Evolutionary conservation across 2,329 filamentous ascomycete species (phyloP).

Genomic region (Cryphonectria nitschkei): DNA sequence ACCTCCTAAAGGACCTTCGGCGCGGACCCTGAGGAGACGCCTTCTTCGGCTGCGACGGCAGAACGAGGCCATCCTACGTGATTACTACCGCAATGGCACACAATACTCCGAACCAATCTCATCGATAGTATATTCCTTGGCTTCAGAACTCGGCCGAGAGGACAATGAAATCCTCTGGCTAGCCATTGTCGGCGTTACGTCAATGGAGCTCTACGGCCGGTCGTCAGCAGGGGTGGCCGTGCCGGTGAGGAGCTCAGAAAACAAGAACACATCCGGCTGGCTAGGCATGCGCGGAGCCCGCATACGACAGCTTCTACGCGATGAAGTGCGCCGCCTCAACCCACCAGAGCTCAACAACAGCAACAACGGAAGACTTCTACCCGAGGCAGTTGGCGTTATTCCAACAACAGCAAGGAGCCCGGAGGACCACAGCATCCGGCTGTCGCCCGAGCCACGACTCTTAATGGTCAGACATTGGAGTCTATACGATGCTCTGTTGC

Average conservation of each 20-base stretch:
- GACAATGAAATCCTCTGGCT: conserved; percentile 97
- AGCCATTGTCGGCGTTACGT: conserved; percentile 92
- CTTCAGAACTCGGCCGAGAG: conserved; percentile 91
- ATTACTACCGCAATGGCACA: conserved; percentile 84
- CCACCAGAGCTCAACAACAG: conserved; percentile 66
- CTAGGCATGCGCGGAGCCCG: conserved; percentile 80
- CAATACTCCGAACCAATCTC: conserved; percentile 96
- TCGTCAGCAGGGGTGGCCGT: conserved; percentile 79
- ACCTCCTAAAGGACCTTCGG: conserved; percentile 66
- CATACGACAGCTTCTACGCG: conserved; percentile 82
- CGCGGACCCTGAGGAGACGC: conserved; percentile 71
- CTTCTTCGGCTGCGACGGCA: conserved; percentile 76
- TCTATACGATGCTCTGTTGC: conserved; percentile 96
- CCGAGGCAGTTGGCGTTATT: conserved; percentile 78
- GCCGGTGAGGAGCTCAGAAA: conserved; percentile 58
- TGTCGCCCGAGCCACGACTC: conserved; percentile 93
- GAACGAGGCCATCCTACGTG: conserved; percentile 74
- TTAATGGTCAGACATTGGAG: conserved; percentile 95
- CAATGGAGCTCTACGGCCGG: conserved; percentile 86
- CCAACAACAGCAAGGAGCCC: conserved; percentile 86
- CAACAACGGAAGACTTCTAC: conserved; percentile 64
- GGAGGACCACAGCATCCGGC: conserved; percentile 86
- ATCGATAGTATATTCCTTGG: conserved; percentile 90
- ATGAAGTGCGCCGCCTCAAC: conserved; percentile 93
- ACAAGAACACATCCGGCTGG: conserved; percentile 69